Conservation (phyloP, 345 rosid species). For the Melaleuca quinquenervia region DNA sequence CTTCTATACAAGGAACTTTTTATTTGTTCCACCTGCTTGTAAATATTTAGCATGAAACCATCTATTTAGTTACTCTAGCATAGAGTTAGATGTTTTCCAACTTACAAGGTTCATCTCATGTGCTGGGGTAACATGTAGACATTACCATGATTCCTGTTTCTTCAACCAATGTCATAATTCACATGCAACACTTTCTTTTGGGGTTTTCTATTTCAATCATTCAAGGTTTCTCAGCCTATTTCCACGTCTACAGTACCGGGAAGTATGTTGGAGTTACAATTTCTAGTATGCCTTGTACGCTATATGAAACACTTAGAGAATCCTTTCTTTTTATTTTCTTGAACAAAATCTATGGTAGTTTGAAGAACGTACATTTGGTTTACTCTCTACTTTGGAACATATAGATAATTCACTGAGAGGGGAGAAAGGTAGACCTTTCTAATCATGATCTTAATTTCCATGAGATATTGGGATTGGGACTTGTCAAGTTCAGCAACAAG, state of each 20-base stretch:
- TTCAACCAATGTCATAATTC: neutral
- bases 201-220: neutral
- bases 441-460: neutral
- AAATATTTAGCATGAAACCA: neutral
- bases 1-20: neutral
- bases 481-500: neutral
- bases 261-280: neutral
- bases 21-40: neutral
- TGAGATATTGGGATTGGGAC: neutral
- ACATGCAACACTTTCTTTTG: neutral
- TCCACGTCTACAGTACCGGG: neutral
- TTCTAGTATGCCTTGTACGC: neutral
- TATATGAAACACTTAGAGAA: neutral
- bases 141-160: neutral
- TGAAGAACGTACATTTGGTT: neutral
- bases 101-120: neutral
- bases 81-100: neutral
- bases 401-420: neutral
- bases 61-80: neutral
- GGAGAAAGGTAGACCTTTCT: neutral
- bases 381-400: neutral
- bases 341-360: neutral
- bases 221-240: neutral
- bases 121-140: neutral
- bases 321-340: neutral